These are phyloP conservation scores for Phialocephala sp. DNA, from an alignment of 2,329 filamentous ascomycete genomes.

Conservation along the genomic window DNA sequence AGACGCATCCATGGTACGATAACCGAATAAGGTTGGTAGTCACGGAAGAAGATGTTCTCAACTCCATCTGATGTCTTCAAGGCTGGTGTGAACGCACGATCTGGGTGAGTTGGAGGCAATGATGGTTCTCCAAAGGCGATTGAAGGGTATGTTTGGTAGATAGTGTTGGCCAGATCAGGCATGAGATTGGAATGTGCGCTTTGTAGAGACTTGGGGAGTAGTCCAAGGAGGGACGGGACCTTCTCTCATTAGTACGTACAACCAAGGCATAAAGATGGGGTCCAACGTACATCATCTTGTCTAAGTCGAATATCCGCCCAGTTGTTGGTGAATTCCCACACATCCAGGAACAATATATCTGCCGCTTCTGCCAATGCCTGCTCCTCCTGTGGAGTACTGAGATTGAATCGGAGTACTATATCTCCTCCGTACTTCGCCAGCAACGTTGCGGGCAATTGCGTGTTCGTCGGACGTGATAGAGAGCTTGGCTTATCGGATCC, in stretches of 20 bases:
- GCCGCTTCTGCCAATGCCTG: constrained; percentile 73
- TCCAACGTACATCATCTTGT: constrained; percentile 68
- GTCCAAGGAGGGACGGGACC: constrained; percentile 74
- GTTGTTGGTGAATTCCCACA: constrained; percentile 84
- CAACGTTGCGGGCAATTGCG: constrained; percentile 42
- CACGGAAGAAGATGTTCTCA: constrained; percentile 86
- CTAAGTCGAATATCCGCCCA: constrained; percentile 86
- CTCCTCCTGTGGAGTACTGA: constrained; percentile 72
- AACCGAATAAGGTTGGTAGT: constrained; percentile 88
- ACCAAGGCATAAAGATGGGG: too few species aligned
- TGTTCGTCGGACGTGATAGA: constrained; percentile 32
- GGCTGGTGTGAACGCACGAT: constrained; percentile 41
- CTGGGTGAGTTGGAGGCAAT: constrained; percentile 32
- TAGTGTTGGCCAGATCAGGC: constrained; percentile 76
- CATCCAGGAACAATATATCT: constrained; percentile 79
- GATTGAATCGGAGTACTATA: constrained; percentile 87
- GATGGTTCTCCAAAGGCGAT: constrained; percentile 33
- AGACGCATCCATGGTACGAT: constrained; percentile 87
- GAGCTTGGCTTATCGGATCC: constrained; percentile 25
- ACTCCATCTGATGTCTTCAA: constrained; percentile 42
- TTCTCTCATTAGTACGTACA: constrained; percentile 36
- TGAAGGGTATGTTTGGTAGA: constrained; percentile 73
- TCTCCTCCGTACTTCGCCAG: constrained; percentile 71
- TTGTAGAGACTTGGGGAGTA: constrained; percentile 78
- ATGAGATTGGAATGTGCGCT: constrained; percentile 77